phyloP scores from a whole-genome alignment of 179 eudicot genomes.

The Amaranthus tricolor region DNA sequence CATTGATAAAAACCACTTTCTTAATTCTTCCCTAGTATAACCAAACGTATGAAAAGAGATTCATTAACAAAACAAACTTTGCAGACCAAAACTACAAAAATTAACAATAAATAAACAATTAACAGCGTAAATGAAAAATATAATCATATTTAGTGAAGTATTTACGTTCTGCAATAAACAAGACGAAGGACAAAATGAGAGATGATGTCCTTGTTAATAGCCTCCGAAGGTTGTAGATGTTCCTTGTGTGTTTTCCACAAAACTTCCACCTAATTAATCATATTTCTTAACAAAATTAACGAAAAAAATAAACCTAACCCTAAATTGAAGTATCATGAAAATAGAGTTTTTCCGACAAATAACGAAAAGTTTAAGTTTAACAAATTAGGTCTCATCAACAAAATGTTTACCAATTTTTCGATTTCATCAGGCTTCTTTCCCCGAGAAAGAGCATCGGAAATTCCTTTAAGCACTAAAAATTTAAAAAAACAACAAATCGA shows the following conservation, averaged over 20 bases:
- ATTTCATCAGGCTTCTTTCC: constrained; percentile 83
- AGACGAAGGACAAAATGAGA: constrained; percentile 94
- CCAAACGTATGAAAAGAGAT: not conserved
- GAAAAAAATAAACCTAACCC: not conserved
- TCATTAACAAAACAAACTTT: not conserved
- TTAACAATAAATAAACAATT: not conserved
- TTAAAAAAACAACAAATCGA: not conserved
- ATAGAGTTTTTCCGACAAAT: not conserved
- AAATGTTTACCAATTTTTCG: constrained; percentile 50
- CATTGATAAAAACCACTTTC: constrained; percentile 92
- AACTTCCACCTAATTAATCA: constrained; percentile 42
- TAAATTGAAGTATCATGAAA: too few species aligned
- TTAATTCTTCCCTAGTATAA: constrained; percentile 64
- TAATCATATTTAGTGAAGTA: not conserved
- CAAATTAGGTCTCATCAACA: not conserved
- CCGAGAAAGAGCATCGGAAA: constrained; percentile 84
- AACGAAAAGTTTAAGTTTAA: not conserved
- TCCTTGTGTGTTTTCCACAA: constrained; percentile 69
- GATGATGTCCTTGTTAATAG: constrained; percentile 66
- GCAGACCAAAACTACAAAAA: not conserved
- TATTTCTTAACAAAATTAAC: not conserved
- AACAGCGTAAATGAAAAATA: not conserved
- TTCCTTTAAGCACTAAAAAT: constrained; percentile 64
- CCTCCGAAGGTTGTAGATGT: constrained; percentile 60
- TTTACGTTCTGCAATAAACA: constrained; percentile 82